Conservation (phyloP, 192 early-diverging fungal species). For the Umbelopsis vinacea region DNA sequence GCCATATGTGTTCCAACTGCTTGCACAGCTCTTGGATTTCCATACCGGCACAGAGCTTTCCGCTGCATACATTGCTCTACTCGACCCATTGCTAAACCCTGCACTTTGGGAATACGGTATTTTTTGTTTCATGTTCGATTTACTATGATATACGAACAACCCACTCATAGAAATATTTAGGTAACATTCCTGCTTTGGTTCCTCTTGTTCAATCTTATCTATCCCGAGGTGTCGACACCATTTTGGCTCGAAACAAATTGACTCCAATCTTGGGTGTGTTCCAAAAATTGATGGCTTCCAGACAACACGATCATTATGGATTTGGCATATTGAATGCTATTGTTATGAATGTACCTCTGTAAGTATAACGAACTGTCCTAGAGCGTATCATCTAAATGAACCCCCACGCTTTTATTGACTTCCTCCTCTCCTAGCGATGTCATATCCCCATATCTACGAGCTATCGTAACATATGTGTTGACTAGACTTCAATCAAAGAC, state of each 20-base stretch:
- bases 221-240: constrained; percentile 66
- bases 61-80: constrained; percentile 69
- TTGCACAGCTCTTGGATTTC: constrained; percentile 84
- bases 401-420: constrained; percentile 38
- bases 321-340: constrained; percentile 82
- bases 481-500: constrained; percentile 59
- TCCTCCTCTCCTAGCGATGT: constrained; percentile 47
- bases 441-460: constrained; percentile 51
- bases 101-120: constrained; percentile 84
- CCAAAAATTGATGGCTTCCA: constrained; percentile 87
- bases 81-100: constrained; percentile 84
- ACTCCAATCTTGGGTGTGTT: constrained; percentile 90
- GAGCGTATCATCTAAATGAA: constrained; percentile 24
- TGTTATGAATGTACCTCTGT: constrained; percentile 77
- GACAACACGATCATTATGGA: constrained; percentile 83
- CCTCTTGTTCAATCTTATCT: constrained; percentile 87
- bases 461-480: constrained; percentile 50
- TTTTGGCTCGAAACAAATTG: constrained; percentile 74
- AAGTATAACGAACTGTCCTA: constrained; percentile 56
- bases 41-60: constrained; percentile 72
- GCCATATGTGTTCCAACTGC: constrained; percentile 97
- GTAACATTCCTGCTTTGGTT: constrained; percentile 95
- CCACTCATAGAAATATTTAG: constrained; percentile 30
- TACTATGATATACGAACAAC: neutral
- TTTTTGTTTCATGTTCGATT: neutral